phyloP scores from a whole-genome alignment of 345 rosid species.

The Salix suchowensis region DNA sequence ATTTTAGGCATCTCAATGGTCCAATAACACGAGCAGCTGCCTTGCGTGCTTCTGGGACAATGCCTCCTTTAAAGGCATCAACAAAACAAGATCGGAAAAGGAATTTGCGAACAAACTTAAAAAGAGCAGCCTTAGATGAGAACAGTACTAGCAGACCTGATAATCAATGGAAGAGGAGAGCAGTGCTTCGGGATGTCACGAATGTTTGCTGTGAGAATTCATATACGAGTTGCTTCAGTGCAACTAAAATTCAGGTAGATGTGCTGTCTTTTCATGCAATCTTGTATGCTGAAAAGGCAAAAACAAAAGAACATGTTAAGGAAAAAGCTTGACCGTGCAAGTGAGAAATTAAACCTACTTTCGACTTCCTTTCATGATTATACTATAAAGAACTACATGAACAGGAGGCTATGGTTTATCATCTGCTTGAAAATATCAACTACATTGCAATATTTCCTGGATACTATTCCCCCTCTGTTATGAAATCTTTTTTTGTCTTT shows the following conservation, averaged over 20 bases:
- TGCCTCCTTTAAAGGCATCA: constrained; percentile 30
- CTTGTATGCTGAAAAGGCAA: background rate
- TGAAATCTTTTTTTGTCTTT: background rate
- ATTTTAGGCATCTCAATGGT: constrained; percentile 33
- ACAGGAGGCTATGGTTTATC: background rate
- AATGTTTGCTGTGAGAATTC: constrained; percentile 48
- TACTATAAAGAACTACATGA: background rate
- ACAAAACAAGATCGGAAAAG: constrained; percentile 33
- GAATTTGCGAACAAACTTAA: constrained; percentile 30
- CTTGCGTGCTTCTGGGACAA: constrained; percentile 33
- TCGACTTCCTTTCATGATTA: background rate
- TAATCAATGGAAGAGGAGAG: constrained; percentile 50
- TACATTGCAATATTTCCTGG: constrained; percentile 3
- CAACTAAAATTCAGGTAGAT: constrained; percentile 52
- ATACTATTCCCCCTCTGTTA: background rate
- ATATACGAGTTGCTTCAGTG: constrained; percentile 45
- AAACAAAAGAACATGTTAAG: background rate
- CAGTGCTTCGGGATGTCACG: constrained; percentile 68
- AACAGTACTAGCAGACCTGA: constrained; percentile 30
- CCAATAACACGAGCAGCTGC: constrained; percentile 70
- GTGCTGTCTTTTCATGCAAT: constrained; percentile 2
- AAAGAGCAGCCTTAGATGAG: constrained; percentile 54
- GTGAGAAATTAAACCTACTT: background rate
- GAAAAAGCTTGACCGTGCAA: background rate
- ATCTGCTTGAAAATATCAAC: background rate